These are phyloP conservation scores for Isoetes taiwanensis DNA, from an alignment of 75 land plant genomes.

Conservation along the genomic window DNA sequence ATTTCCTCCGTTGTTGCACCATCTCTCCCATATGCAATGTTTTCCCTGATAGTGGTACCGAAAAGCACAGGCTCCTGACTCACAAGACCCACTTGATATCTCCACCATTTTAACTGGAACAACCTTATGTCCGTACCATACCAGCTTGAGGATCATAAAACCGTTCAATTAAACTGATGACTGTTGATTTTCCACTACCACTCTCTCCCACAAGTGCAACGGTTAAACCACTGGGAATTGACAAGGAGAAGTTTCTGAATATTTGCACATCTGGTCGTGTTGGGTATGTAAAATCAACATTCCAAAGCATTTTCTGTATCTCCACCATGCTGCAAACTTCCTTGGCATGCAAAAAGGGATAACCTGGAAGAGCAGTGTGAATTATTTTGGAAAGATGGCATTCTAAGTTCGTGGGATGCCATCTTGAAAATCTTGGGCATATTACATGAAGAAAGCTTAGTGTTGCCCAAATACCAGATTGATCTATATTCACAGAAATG, in stretches of 20 bases:
- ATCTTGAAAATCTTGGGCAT: no score
- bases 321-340: no score
- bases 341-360: no score
- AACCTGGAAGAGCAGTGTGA: no score
- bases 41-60: not conserved
- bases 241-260: slow-evolving; percentile 19
- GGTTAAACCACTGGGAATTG: slow-evolving; percentile 22
- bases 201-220: slow-evolving; percentile 17
- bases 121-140: not conserved
- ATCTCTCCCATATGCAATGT: slow-evolving; percentile 1
- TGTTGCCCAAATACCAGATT: no score
- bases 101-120: not conserved
- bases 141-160: no score
- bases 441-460: no score
- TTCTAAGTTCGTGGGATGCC: no score
- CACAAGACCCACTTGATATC: not conserved
- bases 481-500: no score
- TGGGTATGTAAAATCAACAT: slow-evolving; percentile 42
- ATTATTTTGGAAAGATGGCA: no score
- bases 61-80: slow-evolving; percentile 6
- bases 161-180: slow-evolving; percentile 14
- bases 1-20: slow-evolving; percentile 4
- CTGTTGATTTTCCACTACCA: slow-evolving; percentile 21
- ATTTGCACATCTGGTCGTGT: slow-evolving; percentile 29
- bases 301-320: no score